Base-by-base conservation (phyloP, 2,329 filamentous ascomycete genomes). In the Dactylellina sp. region DNA sequence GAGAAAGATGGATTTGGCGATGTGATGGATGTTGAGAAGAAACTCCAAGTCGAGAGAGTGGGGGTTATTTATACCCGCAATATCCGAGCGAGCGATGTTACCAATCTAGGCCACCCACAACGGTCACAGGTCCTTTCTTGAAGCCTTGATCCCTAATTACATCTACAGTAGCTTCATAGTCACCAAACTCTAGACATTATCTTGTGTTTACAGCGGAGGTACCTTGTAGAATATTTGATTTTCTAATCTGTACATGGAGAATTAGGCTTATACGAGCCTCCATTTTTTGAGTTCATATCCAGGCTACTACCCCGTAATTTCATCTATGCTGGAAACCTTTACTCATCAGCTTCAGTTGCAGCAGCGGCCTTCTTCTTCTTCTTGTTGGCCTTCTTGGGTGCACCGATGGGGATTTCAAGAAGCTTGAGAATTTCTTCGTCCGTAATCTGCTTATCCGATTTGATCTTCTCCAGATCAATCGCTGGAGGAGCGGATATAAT, bases 401-500 rank as follows among this genome's bases (percentile, higher is more conserved):
- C 85, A 59, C 85, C 84, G 79, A 97, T 83, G 32, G 94, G 94
- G 82, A 91, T 91, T 84, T 95, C 93, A 57, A 99, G 87, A 77
- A 98, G 94, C 86, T 95, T 92, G 79, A 98, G 88, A 77, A 99
- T 86, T 84, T 98, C 94, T 84, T 96, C 92, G 77, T 98, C 94
- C 77, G 89, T 90, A 80, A 99, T 97, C 87, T 97, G 97, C 88
- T 98, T 98, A 82, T 98, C 93, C 35, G 92, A 90, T 87, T 97
- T 90, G 86, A 90, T 88, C 85, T 93, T 93, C 81, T 86, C 87
- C 75, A 95, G 81, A 80, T 98, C 92, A 76, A 90, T 86, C 20
- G 89, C 82, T 75, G 91, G 88, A 35, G 95, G 89, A 24, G 87
- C 89, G 79, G 92, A 89, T 70, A 99, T 85, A 84, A 91, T 92